Conservation (phyloP, 345 rosid species). For the Heritiera littoralis region DNA sequence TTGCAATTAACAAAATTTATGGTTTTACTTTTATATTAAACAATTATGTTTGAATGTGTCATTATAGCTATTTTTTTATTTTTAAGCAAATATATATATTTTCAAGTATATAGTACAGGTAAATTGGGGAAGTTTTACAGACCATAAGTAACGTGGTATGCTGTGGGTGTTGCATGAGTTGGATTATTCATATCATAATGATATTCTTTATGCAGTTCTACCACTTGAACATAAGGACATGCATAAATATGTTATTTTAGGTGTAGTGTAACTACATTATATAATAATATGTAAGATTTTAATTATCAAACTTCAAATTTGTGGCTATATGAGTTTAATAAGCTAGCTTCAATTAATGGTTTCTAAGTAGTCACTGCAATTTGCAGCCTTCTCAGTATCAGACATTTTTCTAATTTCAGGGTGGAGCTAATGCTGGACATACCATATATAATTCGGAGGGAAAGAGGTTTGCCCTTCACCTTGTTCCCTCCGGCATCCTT, state of each 20-base stretch:
- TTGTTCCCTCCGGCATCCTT: conserved; percentile 90
- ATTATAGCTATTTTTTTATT: no score
- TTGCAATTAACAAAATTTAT: no score
- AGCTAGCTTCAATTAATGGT: no score
- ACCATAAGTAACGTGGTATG: not conserved
- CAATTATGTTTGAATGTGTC: not conserved
- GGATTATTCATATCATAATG: not conserved
- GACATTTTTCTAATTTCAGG: conserved; percentile 43
- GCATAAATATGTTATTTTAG: not conserved
- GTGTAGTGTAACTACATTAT: not conserved
- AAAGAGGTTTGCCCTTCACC: conserved; percentile 92
- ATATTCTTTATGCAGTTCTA: not conserved
- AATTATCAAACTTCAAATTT: not conserved
- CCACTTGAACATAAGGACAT: not conserved
- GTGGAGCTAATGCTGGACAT: conserved; percentile 99
- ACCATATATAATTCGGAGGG: conserved; percentile 91
- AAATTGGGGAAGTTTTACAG: not conserved
- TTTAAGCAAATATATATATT: no score
- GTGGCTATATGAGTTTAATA: not conserved
- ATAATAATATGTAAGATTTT: not conserved
- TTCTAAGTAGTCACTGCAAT: not conserved
- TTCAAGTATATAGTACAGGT: not conserved
- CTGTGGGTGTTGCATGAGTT: not conserved
- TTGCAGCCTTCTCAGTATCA: not conserved
- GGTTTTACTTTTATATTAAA: no score